Evolutionary conservation across 331 rosid genomes (phyloP).

Genomic region (Quercus tomentella): DNA sequence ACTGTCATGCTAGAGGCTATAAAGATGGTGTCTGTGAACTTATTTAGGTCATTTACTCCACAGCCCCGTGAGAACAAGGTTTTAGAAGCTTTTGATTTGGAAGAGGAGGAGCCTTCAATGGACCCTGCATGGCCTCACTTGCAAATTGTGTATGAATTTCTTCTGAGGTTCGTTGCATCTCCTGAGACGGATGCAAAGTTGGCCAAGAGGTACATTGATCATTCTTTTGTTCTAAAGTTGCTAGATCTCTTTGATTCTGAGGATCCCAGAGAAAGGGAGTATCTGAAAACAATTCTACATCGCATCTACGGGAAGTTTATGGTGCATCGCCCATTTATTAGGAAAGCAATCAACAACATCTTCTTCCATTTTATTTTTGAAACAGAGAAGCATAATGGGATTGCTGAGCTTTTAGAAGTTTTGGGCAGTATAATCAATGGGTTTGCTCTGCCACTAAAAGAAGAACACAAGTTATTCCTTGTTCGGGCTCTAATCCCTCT

Average conservation of each 20-base stretch:
- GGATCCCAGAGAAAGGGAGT: constrained; percentile 70
- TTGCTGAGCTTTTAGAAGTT: constrained; percentile 66
- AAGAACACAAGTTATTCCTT: constrained; percentile 63
- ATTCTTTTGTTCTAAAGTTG: constrained; percentile 63
- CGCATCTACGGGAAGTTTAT: constrained; percentile 57
- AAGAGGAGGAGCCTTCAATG: constrained; percentile 56
- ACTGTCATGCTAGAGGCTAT: constrained; percentile 41
- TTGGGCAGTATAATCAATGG: constrained; percentile 68
- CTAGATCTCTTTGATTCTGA: constrained; percentile 65
- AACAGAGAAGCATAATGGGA: constrained; percentile 61
- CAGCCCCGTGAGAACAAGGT: constrained; percentile 54
- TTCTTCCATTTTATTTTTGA: constrained; percentile 55
- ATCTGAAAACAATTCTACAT: constrained; percentile 59
- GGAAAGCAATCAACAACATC: constrained; percentile 59
- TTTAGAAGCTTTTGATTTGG: constrained; percentile 47
- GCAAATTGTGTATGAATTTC: constrained; percentile 58
- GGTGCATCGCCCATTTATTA: constrained; percentile 67
- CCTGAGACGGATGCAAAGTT: constrained; percentile 57
- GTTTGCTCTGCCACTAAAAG: constrained; percentile 60
- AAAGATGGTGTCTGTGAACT: constrained; percentile 53
- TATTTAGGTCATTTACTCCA: constrained; percentile 44
- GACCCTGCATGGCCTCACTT: constrained; percentile 72
- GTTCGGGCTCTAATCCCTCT: constrained; percentile 61
- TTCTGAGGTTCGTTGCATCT: constrained; percentile 59
- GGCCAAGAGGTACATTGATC: constrained; percentile 63